phyloP scores from a whole-genome alignment of 2,329 filamentous ascomycete species.

The Passalora sequoiae region DNA sequence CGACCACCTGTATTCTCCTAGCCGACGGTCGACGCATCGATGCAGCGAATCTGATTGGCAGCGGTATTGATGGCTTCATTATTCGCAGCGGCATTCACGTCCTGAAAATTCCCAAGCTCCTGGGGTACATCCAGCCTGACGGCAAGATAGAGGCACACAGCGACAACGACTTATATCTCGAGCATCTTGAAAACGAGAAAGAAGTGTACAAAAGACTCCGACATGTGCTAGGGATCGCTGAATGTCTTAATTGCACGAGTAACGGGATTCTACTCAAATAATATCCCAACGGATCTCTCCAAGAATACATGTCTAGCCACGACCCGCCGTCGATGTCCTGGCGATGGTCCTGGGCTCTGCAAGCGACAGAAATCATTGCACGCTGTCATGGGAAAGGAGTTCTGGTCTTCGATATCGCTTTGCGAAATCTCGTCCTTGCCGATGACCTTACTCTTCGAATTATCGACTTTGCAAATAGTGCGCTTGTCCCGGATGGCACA shows the following conservation, averaged over 20 bases:
- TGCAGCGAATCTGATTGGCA: conserved; percentile 11
- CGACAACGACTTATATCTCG: conserved; percentile 11
- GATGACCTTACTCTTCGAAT: conserved; percentile 16
- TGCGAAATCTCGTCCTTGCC: conserved; percentile 15
- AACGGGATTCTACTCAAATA: conserved; percentile 15
- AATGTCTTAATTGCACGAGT: conserved; percentile 11
- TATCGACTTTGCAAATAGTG: conserved; percentile 17
- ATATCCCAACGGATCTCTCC: conserved; percentile 11
- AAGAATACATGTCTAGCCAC: conserved; percentile 12
- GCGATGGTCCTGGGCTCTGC: conserved; percentile 14
- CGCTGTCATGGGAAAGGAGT: conserved; percentile 15
- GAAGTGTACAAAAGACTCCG: conserved; percentile 14
- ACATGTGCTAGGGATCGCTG: conserved; percentile 11
- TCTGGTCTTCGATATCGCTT: conserved; percentile 16
- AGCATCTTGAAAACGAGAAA: conserved; percentile 13
- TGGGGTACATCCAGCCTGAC: conserved; percentile 7
- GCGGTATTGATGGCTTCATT: conserved; percentile 13
- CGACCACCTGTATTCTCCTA: conserved; percentile 12
- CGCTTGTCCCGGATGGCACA: conserved; percentile 8
- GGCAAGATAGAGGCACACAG: conserved; percentile 8
- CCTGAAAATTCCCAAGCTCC: conserved; percentile 14
- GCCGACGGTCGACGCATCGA: conserved; percentile 15
- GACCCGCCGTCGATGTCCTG: conserved; percentile 10
- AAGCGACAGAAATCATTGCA: conserved; percentile 17
- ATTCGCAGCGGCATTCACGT: conserved; percentile 9